Base-by-base conservation (phyloP, 1,284 basidiomycete species). In the Erythrobasidium hasegawianum region DNA sequence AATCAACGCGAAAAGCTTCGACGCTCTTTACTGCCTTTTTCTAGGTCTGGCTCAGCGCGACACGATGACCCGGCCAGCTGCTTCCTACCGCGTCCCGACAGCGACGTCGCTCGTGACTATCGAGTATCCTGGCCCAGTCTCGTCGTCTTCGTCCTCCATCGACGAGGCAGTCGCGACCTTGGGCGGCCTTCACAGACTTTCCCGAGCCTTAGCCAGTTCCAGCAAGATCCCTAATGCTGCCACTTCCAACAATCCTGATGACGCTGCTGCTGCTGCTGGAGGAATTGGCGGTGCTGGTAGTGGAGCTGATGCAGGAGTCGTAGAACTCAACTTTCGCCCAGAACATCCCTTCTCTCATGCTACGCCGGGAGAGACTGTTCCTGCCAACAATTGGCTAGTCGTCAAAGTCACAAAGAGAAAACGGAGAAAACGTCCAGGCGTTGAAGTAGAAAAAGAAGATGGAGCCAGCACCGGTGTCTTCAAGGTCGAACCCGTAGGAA, bases 101-200 rank as follows among this genome's bases (percentile, higher is more conserved):
- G 13, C 62, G 18, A 58, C 55, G n/a, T 40, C 62, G 22, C 41
- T 86, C 77, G 89, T 87, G 73, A 86, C 89, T 2, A 80, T 96
- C 70, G 92, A 96, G 77, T 94, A 91, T 78, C 92, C 91, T 7
- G 90, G 90, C 60, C 90, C 90, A 70, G 86, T 96, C 57, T 79
- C 81, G 20, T 70, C 74, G 16, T 70, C 75, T 10, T 75, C 80
- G 0, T 75, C 81, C 0, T 89, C 90, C 33, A 81, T 87, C 3
- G 80, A 83, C 0, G 73, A 80, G 10, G 89, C 87, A 0, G 77
- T 92, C 40, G 77, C 80, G 55, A 83, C 82, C 47, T 78, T 94
- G 9, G 87, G 89, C 2, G 86, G 87, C 0, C 85, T 86, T 71
- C 72, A 80, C 9, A 81, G 81, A 59, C 79, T 95, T n/a, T 85